phyloP scores from a whole-genome alignment of 208 protist genomes.

The Crithidia bombi region DNA sequence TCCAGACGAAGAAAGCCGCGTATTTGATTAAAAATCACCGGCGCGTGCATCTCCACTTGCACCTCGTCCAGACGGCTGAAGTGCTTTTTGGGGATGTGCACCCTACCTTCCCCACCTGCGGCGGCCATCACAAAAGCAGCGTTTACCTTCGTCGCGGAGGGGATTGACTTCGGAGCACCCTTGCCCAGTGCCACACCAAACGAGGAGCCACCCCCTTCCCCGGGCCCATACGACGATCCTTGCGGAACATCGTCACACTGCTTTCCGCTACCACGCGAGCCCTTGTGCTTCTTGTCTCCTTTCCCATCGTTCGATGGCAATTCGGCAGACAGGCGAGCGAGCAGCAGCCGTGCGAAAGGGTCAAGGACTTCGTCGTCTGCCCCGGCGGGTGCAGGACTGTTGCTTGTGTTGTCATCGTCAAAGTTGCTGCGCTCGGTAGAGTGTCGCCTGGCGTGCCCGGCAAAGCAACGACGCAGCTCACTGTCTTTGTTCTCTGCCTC shows the following conservation, averaged over 20 bases:
- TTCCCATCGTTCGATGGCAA: slow-evolving; percentile 17
- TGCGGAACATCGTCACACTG: slow-evolving; percentile 1
- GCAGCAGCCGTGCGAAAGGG: slow-evolving; percentile 34
- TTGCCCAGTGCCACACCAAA: neutral
- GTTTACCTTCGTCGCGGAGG: slow-evolving; percentile 18
- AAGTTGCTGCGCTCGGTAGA: slow-evolving; percentile 24
- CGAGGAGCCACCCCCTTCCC: neutral
- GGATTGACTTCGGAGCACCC: neutral
- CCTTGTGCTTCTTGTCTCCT: slow-evolving; percentile 23
- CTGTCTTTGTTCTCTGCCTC: slow-evolving; percentile 39
- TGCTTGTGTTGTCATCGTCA: slow-evolving; percentile 6
- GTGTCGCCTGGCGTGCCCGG: slow-evolving; percentile 42
- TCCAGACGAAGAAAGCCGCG: slow-evolving; percentile 73
- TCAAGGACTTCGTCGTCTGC: slow-evolving; percentile 35
- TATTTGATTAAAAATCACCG: slow-evolving; percentile 82
- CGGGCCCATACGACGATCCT: neutral
- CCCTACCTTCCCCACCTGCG: slow-evolving; percentile 23
- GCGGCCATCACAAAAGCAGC: slow-evolving; percentile 26
- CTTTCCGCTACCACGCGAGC: slow-evolving; percentile 2
- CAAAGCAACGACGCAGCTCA: slow-evolving; percentile 41
- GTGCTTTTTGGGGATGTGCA: slow-evolving; percentile 32
- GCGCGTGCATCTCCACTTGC: slow-evolving; percentile 69
- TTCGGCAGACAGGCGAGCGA: slow-evolving; percentile 26
- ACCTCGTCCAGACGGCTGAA: slow-evolving; percentile 72
- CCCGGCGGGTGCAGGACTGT: neutral